Evolutionary conservation across 805 yeast genomes (phyloP).

Genomic region (Pichia membranifaciens): DNA sequence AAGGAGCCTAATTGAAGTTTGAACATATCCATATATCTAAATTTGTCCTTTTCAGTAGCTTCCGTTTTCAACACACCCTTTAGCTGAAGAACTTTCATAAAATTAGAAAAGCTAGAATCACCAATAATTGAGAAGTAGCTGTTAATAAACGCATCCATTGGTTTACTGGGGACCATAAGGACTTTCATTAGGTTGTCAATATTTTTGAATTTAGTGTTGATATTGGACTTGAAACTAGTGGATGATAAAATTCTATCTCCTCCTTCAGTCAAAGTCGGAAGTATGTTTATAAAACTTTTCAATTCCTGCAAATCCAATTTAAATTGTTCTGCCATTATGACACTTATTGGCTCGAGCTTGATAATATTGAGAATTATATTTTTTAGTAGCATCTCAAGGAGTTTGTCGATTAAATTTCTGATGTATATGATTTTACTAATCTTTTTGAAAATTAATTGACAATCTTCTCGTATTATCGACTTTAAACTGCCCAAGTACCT

Average conservation of each 20-base stretch:
- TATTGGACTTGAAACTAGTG: constrained; percentile 22
- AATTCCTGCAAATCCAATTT: constrained; percentile 64
- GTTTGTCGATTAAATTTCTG: constrained; percentile 68
- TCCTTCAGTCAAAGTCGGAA: constrained; percentile 42
- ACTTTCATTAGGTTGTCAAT: constrained; percentile 66
- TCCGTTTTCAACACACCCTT: constrained; percentile 42
- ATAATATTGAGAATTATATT: constrained; percentile 54
- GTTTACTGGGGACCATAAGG: constrained; percentile 56
- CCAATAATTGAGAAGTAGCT: constrained; percentile 62
- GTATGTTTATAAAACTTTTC: constrained; percentile 44
- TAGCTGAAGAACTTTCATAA: constrained; percentile 55
- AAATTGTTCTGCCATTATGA: constrained; percentile 73
- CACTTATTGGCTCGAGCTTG: constrained; percentile 61
- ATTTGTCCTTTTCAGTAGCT: constrained; percentile 32
- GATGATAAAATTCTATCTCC: constrained; percentile 27
- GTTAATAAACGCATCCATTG: constrained; percentile 56
- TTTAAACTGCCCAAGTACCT: constrained; percentile 59
- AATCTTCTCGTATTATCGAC: constrained; percentile 39
- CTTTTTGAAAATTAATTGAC: constrained; percentile 44
- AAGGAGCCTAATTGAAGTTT: constrained; percentile 32
- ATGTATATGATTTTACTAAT: constrained; percentile 66
- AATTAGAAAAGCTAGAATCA: constrained; percentile 58
- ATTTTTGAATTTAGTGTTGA: constrained; percentile 22
- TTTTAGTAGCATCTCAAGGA: constrained; percentile 57
- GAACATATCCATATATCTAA: constrained; percentile 36